phyloP scores from a whole-genome alignment of 208 protist genomes.

The Borovskyia barvae region DNA sequence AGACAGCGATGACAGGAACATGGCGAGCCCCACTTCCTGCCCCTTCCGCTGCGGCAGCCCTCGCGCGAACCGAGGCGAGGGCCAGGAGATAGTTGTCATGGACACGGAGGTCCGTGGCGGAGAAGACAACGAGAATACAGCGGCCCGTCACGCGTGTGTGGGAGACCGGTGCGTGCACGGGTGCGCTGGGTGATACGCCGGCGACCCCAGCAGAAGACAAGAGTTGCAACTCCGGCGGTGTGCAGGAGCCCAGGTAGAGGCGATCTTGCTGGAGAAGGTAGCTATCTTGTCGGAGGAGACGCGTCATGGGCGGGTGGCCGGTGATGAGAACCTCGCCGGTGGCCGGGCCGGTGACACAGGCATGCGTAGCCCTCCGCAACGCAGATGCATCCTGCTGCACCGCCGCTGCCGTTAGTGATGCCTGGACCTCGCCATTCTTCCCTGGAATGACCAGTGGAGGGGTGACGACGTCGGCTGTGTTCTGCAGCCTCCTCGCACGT shows the following conservation, averaged over 20 bases:
- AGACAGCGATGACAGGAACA: slow-evolving; percentile 65
- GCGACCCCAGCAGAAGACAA: neutral
- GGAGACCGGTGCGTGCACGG: neutral
- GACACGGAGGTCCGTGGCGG: slow-evolving; percentile 78
- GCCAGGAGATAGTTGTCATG: slow-evolving; percentile 87
- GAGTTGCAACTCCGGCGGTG: slow-evolving; percentile 39
- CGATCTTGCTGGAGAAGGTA: slow-evolving; percentile 53
- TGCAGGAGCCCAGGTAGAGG: slow-evolving; percentile 53
- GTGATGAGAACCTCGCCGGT: too few species aligned
- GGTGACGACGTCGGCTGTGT: slow-evolving; percentile 1
- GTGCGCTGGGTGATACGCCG: neutral
- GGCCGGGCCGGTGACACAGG: too few species aligned
- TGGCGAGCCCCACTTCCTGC: slow-evolving; percentile 6
- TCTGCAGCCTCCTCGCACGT: slow-evolving; percentile 7
- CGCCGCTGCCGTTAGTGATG: neutral
- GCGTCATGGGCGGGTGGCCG: too few species aligned
- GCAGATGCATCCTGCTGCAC: too few species aligned
- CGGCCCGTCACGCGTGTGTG: too few species aligned
- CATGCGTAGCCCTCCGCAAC: too few species aligned
- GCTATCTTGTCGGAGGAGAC: slow-evolving; percentile 16
- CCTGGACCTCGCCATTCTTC: slow-evolving; percentile 10
- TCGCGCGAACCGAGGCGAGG: slow-evolving; percentile 59
- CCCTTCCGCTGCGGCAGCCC: slow-evolving; percentile 11
- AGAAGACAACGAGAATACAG: slow-evolving; percentile 80
- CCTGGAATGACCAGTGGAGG: slow-evolving; percentile 23